A percentile compares a stretch with the other conserved stretches of the same genome.
phyloP scores from a whole-genome alignment of 805 yeast species.

The Yarrowia sp. region DNA sequence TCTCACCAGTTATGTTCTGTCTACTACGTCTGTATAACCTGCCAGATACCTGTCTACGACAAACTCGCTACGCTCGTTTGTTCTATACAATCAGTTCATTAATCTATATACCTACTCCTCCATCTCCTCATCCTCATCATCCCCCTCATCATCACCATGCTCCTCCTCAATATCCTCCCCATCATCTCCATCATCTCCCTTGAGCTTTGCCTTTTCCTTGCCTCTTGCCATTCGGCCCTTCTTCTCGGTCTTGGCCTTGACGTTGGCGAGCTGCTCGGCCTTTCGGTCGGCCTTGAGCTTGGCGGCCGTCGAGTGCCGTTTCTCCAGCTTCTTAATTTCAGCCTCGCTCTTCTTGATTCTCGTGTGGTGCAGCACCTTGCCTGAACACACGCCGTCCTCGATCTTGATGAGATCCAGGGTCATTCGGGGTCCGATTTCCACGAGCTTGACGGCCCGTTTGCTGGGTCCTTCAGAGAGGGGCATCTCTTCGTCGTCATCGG shows the following conservation, averaged over 20 bases:
- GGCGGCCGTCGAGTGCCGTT: slow-evolving; percentile 66
- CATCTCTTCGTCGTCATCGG: slow-evolving; percentile 22
- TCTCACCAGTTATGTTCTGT: too few species aligned
- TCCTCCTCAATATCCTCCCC: slow-evolving; percentile 41
- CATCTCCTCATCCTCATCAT: slow-evolving; percentile 42
- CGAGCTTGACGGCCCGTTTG: slow-evolving; percentile 87
- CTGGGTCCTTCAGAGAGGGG: slow-evolving; percentile 45
- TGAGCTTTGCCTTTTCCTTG: slow-evolving; percentile 50
- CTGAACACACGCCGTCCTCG: slow-evolving; percentile 89
- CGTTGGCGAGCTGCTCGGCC: slow-evolving; percentile 78
- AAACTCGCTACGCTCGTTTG: not conserved
- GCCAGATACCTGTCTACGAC: too few species aligned
- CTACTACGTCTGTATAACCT: too few species aligned
- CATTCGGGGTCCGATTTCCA: slow-evolving; percentile 93
- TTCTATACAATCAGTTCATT: slow-evolving; percentile 8
- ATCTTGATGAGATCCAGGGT: slow-evolving; percentile 78
- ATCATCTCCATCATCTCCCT: slow-evolving; percentile 43
- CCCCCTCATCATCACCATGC: slow-evolving; percentile 42
- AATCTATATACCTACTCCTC: slow-evolving; percentile 38
- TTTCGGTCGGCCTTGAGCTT: slow-evolving; percentile 74
- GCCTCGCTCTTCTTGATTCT: slow-evolving; percentile 65
- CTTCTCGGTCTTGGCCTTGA: slow-evolving; percentile 71
- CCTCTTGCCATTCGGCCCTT: slow-evolving; percentile 71
- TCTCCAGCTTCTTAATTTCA: slow-evolving; percentile 69
- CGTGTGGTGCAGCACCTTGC: slow-evolving; percentile 87